Base-by-base conservation (phyloP, 352 stramenopile genomes). In the Phytophthora fragariae region DNA sequence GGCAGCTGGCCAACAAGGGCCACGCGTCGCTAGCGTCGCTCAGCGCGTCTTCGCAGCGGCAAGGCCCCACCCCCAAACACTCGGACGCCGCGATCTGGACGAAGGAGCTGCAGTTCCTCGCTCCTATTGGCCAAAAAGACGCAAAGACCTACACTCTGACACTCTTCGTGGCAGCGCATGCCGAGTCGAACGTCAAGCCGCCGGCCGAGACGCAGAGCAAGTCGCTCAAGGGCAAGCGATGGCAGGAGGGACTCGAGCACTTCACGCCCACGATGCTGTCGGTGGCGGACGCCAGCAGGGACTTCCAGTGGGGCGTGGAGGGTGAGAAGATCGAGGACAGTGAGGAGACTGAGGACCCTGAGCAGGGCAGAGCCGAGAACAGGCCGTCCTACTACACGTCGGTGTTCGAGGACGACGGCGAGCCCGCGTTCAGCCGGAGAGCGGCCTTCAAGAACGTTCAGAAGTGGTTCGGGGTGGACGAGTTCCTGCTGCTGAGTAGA, bases 231-330 rank as follows among this genome's bases (percentile, higher is more conserved):
- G 21, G 68, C 46, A 84, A 85, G 65, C 81, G 83, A 66, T 94
- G 87, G 87, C 79, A 85, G 54, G 65, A 83, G 62, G 85, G 85
- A 17, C 76, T 87, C 37, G 85, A 92, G 62, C 89, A 95, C 62
- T 95, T 94, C 27, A 95, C 89, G 9, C 89, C 89, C 6, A 90
- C 89, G 64, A 92, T 95, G 83, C 78, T 93, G 44, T 79, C 81
- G 15, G 81, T 95, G 17, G 86, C 82, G 2, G 85, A 95, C 37
- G 47, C 71, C 0, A 62, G 24, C 12, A 57, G 83, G 5, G 88
- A 93, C 58, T 84, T 90, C 33, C 52, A 71, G 2, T 88, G 75
- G 82, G 57, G 39, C 14, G 46, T 65, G 19, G 54, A 69, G 12
- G 47, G 52, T 1, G 46, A 61, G 5, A 58, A 65, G 5, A 41